Evolutionary conservation across 495 filamentous ascomycete species (phyloP).

Genomic region (Parmelia sp.): DNA sequence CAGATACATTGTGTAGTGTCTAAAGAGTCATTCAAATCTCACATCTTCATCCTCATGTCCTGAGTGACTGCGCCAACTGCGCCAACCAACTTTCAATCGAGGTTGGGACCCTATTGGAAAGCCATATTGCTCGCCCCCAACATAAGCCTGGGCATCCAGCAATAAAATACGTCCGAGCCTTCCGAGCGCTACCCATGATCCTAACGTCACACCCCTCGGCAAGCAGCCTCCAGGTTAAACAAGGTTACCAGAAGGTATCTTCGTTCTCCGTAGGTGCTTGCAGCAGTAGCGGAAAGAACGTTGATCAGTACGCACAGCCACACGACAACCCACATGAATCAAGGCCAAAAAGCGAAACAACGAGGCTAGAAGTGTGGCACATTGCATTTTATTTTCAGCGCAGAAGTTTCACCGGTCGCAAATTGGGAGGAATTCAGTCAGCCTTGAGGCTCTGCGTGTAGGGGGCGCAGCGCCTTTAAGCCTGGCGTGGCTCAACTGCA

Average conservation of each 20-base stretch:
- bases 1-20: neutral
- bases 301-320: neutral
- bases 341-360: neutral
- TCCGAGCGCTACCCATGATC: neutral
- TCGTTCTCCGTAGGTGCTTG: neutral
- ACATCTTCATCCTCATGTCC: neutral
- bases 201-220: neutral
- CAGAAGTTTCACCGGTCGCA: conserved; percentile 1
- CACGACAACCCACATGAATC: neutral
- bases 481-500: neutral
- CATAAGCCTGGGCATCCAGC: neutral
- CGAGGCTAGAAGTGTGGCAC: neutral
- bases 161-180: neutral
- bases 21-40: neutral
- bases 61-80: neutral
- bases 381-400: neutral
- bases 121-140: too few relatives aligned
- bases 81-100: neutral
- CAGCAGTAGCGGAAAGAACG: neutral
- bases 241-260: neutral
- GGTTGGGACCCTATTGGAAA: neutral
- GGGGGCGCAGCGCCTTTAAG: conserved; percentile 3
- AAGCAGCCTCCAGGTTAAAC: neutral
- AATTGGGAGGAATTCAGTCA: neutral
- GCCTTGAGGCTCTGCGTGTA: conserved; percentile 1